Percentiles rank a stretch among this genome's conserved stretches.
These are phyloP conservation scores for Nicotiana sylvestris DNA, from an alignment of 257 asterid species.

Conservation along the genomic window DNA sequence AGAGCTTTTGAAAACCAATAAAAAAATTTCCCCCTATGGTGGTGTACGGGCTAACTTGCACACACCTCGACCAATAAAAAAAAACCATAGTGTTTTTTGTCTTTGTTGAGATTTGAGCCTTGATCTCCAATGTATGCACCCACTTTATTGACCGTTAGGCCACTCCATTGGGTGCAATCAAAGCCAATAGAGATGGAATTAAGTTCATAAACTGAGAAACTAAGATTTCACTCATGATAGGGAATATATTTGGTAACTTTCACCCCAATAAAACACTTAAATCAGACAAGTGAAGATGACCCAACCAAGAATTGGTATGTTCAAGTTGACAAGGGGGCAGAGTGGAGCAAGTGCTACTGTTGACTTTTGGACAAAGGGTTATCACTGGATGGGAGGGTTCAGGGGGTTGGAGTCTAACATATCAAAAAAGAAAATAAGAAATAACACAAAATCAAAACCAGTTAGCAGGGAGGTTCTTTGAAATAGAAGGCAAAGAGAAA, in stretches of 20 bases:
- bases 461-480: background rate
- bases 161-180: no score
- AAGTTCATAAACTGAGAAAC: background rate
- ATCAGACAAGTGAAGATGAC: background rate
- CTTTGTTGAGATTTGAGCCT: no score
- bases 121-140: no score
- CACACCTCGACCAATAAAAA: no score
- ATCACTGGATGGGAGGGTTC: background rate
- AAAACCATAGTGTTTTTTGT: no score
- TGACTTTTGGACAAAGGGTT: background rate
- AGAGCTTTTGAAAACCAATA: background rate
- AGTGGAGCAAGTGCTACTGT: background rate
- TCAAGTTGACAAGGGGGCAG: background rate
- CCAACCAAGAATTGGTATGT: background rate
- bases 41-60: no score
- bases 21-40: no score
- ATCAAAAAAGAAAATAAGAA: no score
- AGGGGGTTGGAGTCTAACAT: background rate
- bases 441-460: background rate
- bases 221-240: background rate
- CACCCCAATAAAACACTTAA: background rate
- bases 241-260: background rate
- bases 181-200: background rate
- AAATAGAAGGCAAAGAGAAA: background rate
- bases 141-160: no score